phyloP scores from a whole-genome alignment of 768 basidiomycete species.

The Mycena pura region DNA sequence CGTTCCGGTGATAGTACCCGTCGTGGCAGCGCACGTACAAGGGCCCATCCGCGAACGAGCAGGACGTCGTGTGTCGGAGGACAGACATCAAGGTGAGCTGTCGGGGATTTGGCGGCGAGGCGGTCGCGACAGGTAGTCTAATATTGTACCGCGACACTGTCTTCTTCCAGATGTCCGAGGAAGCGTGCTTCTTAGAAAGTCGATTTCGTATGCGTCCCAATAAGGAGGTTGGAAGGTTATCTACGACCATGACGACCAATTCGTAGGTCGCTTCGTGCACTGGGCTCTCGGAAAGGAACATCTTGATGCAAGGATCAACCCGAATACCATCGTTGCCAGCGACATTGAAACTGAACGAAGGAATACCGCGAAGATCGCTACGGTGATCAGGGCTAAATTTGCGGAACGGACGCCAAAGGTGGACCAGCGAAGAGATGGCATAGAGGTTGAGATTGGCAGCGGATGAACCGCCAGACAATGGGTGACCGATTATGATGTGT shows the following conservation, averaged over 20 bases:
- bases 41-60: no score
- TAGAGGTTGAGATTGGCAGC: background rate
- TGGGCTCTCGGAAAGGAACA: background rate
- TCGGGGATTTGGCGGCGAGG: background rate
- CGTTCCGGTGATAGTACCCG: no score
- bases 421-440: background rate
- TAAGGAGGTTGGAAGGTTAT: background rate
- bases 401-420: background rate
- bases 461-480: background rate
- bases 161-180: background rate
- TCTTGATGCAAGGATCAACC: background rate
- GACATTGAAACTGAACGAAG: background rate
- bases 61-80: background rate
- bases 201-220: background rate
- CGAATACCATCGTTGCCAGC: background rate
- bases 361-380: background rate
- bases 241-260: background rate
- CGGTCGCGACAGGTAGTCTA: background rate
- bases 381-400: background rate
- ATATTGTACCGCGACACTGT: background rate
- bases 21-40: no score
- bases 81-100: background rate
- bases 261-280: background rate
- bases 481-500: background rate
- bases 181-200: background rate